These are phyloP conservation scores for Globisporangium carolinianum DNA, from an alignment of 352 stramenopile genomes.

Conservation along the genomic window DNA sequence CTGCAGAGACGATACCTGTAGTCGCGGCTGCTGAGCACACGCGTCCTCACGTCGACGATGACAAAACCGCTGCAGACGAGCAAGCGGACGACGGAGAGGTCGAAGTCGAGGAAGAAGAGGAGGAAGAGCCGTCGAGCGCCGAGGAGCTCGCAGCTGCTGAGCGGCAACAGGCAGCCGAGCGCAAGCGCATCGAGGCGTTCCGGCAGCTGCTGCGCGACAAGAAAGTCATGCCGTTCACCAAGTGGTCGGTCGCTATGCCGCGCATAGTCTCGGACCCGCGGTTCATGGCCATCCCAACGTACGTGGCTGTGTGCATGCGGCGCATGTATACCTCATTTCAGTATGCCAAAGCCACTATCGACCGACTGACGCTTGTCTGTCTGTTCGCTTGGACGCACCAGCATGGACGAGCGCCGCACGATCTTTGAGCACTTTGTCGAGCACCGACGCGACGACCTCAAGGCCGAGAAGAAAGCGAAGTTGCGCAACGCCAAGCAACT, in stretches of 20 bases:
- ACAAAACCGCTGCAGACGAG: neutral
- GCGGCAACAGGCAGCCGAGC: conserved; percentile 27
- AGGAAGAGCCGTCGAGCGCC: neutral
- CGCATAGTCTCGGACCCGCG: conserved; percentile 64
- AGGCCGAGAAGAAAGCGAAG: conserved; percentile 71
- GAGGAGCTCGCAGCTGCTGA: conserved; percentile 26
- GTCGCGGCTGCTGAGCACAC: too few relatives aligned
- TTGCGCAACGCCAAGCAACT: conserved; percentile 53
- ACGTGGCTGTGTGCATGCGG: conserved; percentile 1
- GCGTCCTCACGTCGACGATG: conserved; percentile 1
- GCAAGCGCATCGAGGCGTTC: conserved; percentile 53
- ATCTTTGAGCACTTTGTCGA: conserved; percentile 80
- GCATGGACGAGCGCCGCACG: conserved; percentile 71
- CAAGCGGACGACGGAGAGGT: neutral
- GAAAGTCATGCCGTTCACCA: conserved; percentile 79
- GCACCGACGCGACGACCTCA: conserved; percentile 66
- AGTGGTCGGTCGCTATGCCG: conserved; percentile 75
- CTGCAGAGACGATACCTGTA: neutral
- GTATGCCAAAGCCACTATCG: neutral
- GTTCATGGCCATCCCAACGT: conserved; percentile 62
- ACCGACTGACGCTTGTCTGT: conserved; percentile 1
- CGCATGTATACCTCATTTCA: too few relatives aligned
- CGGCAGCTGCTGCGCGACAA: conserved; percentile 71
- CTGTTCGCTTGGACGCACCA: conserved; percentile 6
- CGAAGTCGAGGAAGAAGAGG: conserved; percentile 17